phyloP scores from a whole-genome alignment of 1,139 yeast species.

The Hyphopichia wangnamkhiaoensis region DNA sequence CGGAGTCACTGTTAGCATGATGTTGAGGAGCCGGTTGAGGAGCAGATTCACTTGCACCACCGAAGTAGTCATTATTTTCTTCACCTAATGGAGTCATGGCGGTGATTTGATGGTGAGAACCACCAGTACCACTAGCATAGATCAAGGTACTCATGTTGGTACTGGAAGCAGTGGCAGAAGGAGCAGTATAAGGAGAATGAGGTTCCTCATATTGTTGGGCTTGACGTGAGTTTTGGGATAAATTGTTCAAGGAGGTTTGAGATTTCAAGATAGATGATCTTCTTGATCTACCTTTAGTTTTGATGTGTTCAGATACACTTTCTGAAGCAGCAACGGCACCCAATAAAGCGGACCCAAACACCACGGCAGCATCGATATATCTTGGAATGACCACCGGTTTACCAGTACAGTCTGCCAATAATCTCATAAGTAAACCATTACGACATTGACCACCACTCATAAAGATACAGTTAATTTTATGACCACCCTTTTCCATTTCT shows the following conservation, averaged over 20 bases:
- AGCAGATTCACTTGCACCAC: constrained; percentile 6
- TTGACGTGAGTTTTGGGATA: constrained; percentile 8
- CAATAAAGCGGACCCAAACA: constrained; percentile 88
- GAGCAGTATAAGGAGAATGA: constrained; percentile 76
- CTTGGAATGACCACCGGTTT: constrained; percentile 91
- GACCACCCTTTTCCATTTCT: constrained; percentile 79
- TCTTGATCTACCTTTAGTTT: constrained; percentile 38
- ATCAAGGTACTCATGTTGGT: constrained; percentile 58
- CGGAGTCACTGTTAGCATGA: constrained; percentile 31
- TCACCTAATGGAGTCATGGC: constrained; percentile 53
- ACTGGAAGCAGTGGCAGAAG: constrained; percentile 66
- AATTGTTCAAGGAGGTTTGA: constrained; percentile 27
- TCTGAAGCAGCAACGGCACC: constrained; percentile 91
- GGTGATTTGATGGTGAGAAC: constrained; percentile 56
- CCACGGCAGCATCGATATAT: constrained; percentile 95
- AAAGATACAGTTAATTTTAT: constrained; percentile 69
- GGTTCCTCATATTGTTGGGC: constrained; percentile 18
- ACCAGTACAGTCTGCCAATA: constrained; percentile 91
- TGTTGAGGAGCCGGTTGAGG: constrained; percentile 21
- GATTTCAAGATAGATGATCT: constrained; percentile 36
- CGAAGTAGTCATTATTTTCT: constrained; percentile 48
- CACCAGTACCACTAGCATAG: constrained; percentile 36
- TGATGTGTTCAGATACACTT: constrained; percentile 42
- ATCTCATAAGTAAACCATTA: constrained; percentile 81
- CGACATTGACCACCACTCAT: constrained; percentile 98